Evolutionary conservation across 208 protist species (phyloP), one percentile per base, ranked within the genome.

Genomic region (Leishmania arabica): DNA sequence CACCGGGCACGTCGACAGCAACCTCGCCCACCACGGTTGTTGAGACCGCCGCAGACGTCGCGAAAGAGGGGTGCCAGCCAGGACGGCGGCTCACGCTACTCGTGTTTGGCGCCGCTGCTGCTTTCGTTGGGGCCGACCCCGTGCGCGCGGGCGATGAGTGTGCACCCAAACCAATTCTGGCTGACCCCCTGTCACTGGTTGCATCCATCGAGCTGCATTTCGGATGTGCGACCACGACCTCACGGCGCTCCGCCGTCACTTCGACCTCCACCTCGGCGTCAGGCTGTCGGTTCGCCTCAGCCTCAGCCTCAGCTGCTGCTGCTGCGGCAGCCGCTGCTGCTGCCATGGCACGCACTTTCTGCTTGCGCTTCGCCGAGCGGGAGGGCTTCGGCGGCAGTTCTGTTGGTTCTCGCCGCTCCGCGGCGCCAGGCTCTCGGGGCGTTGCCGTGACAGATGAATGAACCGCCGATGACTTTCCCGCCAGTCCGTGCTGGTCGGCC

Each of bases 341-440:
- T 1, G 74, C 74, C 27, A 79, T 69, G 0, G 75, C 85, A 1
- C 78, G 66, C 42, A 83, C 66, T 31, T 88, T 85, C 0, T 82
- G 79, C 40, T 87, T 85, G 3, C 85, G 82, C 79, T 82, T 83
- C 8, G 82, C 75, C 5, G 82, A 82, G 24, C 82, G 77, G 17
- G 82, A 85, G 27, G 77, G 27, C 49, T 75, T 78, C 45, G 42
- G 3, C 9, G 37, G 40, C 3, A 53, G 42, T 3, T 60, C 78
- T 65, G 56, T 56, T 58, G 31, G 53, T 62, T 42, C n/a, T 76
- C 5, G 53, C 72, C 60, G n/a, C 47, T n/a, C 72, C 17, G n/a
- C 51, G 8, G 72, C 24, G 60, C 3, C 53, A 24, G 4, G 37
- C 34, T 76, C 72, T 40, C 3, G 13, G 17, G n/a, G n/a, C 15